These are phyloP conservation scores for Davidsoniella virescens DNA, from an alignment of 2,329 filamentous ascomycete species.

Conservation along the genomic window DNA sequence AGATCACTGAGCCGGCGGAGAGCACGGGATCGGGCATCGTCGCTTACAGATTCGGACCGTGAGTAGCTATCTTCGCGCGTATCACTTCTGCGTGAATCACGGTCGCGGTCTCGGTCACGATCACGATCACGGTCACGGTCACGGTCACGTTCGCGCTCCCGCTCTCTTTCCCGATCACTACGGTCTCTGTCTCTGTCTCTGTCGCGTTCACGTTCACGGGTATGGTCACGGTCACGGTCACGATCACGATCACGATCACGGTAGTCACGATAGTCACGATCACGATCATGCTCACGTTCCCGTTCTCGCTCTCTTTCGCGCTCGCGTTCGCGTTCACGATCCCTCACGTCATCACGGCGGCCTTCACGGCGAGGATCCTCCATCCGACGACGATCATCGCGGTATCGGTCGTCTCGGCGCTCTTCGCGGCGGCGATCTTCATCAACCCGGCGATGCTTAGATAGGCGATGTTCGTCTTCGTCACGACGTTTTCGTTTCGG, in stretches of 20 bases:
- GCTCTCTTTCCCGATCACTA: slow-evolving; percentile 14
- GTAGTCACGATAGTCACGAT: slow-evolving; percentile 12
- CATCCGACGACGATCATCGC: slow-evolving; percentile 14
- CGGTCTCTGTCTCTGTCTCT: slow-evolving; percentile 16
- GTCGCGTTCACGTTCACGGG: slow-evolving; percentile 18
- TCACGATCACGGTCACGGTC: slow-evolving; percentile 18
- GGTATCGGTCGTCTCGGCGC: slow-evolving; percentile 12
- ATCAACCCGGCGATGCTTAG: slow-evolving; percentile 28
- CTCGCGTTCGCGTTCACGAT: slow-evolving; percentile 16
- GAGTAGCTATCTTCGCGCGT: slow-evolving; percentile 59
- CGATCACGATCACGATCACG: slow-evolving; percentile 17
- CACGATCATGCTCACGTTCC: slow-evolving; percentile 15
- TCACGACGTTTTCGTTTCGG: slow-evolving; percentile 14
- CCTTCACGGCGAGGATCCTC: slow-evolving; percentile 17
- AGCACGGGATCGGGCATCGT: slow-evolving; percentile 27
- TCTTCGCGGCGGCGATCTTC: slow-evolving; percentile 20
- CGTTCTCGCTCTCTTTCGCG: slow-evolving; percentile 16
- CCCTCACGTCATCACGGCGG: slow-evolving; percentile 22
- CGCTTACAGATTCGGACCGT: slow-evolving; percentile 17
- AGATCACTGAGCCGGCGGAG: slow-evolving; percentile 28
- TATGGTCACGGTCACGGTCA: slow-evolving; percentile 18
- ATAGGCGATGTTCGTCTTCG: slow-evolving; percentile 19
- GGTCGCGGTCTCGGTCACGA: slow-evolving; percentile 23
- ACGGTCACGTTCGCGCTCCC: slow-evolving; percentile 14
- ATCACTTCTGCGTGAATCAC: slow-evolving; percentile 37